Percentiles rank a stretch among this genome's conserved stretches.
Conservation (phyloP, 352 stramenopile genomes). For the Phytopythium mirpurense region DNA sequence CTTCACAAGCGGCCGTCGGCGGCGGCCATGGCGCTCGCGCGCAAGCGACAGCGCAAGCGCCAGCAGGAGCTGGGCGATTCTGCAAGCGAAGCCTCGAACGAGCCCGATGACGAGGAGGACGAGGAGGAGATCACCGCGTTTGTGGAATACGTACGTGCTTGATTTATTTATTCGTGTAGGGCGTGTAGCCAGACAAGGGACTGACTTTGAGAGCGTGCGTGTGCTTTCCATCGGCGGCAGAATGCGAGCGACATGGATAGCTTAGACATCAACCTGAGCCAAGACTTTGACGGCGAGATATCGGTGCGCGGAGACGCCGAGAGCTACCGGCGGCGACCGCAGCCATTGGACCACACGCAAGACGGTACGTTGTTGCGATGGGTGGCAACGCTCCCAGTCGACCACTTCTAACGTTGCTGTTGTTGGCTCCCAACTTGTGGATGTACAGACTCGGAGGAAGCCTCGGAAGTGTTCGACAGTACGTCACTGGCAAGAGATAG, state of each 20-base stretch:
- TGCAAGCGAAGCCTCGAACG: conserved; percentile 14
- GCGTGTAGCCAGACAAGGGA: too few relatives aligned
- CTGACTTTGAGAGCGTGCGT: neutral
- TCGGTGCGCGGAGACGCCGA: conserved; percentile 1
- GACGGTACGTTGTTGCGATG: conserved; percentile 13
- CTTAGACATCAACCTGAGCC: conserved; percentile 51
- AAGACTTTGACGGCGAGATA: conserved; percentile 48
- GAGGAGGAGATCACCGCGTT: conserved; percentile 46
- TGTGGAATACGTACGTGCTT: conserved; percentile 62
- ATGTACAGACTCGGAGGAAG: conserved; percentile 43
- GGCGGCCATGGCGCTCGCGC: conserved; percentile 21
- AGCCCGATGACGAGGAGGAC: conserved; percentile 26
- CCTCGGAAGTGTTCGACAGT: conserved; percentile 72
- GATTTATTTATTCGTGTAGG: too few relatives aligned
- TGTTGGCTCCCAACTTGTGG: neutral
- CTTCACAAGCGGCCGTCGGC: conserved; percentile 16
- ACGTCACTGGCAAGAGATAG: conserved; percentile 7
- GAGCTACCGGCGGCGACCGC: conserved; percentile 4
- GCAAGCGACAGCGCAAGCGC: conserved; percentile 26
- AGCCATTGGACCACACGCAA: conserved; percentile 11
- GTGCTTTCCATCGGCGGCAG: conserved; percentile 13
- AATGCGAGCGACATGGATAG: conserved; percentile 52
- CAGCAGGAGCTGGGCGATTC: conserved; percentile 17
- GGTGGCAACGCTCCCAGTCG: neutral
- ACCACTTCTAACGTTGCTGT: too few relatives aligned